Conservation (phyloP, 352 stramenopile species). For the Phytophthora podocarpi region DNA sequence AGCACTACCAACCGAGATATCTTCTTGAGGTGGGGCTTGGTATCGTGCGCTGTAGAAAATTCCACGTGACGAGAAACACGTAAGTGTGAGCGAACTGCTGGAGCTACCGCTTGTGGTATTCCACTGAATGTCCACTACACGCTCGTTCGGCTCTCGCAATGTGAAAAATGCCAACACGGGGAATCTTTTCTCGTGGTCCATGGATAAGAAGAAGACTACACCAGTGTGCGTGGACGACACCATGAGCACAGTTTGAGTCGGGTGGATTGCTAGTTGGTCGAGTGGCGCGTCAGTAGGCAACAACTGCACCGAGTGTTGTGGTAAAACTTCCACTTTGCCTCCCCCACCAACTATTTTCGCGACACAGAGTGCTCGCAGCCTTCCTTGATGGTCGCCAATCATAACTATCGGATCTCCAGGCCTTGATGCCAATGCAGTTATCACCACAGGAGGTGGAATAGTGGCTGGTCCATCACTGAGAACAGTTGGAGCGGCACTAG, state of each 20-base stretch:
- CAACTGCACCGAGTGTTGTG: conserved; percentile 66
- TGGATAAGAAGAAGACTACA: conserved; percentile 60
- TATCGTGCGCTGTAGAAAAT: conserved; percentile 58
- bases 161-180: conserved; percentile 58
- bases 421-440: conserved; percentile 53
- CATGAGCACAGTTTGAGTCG: conserved; percentile 57
- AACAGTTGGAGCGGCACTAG: neutral
- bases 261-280: conserved; percentile 66
- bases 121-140: conserved; percentile 67
- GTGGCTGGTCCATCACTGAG: neutral
- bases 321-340: conserved; percentile 59
- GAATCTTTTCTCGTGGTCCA: conserved; percentile 80
- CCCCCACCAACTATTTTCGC: conserved; percentile 53
- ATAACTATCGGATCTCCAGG: conserved; percentile 63
- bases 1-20: conserved; percentile 22
- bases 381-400: conserved; percentile 61
- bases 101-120: conserved; percentile 29
- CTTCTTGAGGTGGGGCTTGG: conserved; percentile 25
- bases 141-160: conserved; percentile 43
- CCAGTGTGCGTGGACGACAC: conserved; percentile 54
- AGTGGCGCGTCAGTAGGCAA: conserved; percentile 31
- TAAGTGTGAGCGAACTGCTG: conserved; percentile 55
- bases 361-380: conserved; percentile 59
- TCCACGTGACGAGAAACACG: conserved; percentile 56
- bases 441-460: conserved; percentile 28